These are phyloP conservation scores for Pseudocercospora fijiensis DNA, from an alignment of 2,329 filamentous ascomycete genomes.

Conservation along the genomic window DNA sequence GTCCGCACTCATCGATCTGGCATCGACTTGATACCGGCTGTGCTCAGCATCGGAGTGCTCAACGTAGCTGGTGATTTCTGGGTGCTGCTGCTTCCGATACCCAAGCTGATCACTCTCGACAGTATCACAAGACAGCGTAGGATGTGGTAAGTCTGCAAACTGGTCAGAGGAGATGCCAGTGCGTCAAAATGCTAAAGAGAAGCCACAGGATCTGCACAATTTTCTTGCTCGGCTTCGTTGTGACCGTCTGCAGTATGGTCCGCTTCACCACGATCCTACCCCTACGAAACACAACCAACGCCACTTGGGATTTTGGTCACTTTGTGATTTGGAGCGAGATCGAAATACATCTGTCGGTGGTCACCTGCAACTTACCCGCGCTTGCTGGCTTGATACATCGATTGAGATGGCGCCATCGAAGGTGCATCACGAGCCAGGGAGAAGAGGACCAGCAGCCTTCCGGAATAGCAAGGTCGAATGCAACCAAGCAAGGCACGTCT, in stretches of 20 bases:
- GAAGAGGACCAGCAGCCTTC: neutral
- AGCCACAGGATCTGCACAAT: slow-evolving; percentile 14
- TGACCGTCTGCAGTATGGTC: slow-evolving; percentile 20
- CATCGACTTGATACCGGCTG: slow-evolving; percentile 10
- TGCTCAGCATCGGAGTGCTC: slow-evolving; percentile 11
- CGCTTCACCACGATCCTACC: slow-evolving; percentile 16
- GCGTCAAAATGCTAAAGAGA: neutral
- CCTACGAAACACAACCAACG: slow-evolving; percentile 16
- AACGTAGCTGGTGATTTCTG: slow-evolving; percentile 18
- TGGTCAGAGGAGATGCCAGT: no score
- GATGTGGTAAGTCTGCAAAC: slow-evolving; percentile 11
- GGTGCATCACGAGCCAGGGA: neutral
- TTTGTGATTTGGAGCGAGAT: slow-evolving; percentile 16
- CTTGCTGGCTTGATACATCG: slow-evolving; percentile 18
- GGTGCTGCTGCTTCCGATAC: slow-evolving; percentile 20
- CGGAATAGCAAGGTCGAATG: neutral
- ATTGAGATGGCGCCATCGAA: slow-evolving; percentile 6
- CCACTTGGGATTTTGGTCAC: slow-evolving; percentile 18
- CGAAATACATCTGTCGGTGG: slow-evolving; percentile 16
- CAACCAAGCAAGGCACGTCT: neutral
- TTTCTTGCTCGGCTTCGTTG: slow-evolving; percentile 19
- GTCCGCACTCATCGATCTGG: slow-evolving; percentile 5
- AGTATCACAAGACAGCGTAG: slow-evolving; percentile 13
- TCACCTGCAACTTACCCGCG: slow-evolving; percentile 19
- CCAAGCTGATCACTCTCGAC: slow-evolving; percentile 15